Percentiles rank a stretch among this genome's conserved stretches.
phyloP scores from a whole-genome alignment of 495 filamentous ascomycete genomes.

The Neurospora sp. region DNA sequence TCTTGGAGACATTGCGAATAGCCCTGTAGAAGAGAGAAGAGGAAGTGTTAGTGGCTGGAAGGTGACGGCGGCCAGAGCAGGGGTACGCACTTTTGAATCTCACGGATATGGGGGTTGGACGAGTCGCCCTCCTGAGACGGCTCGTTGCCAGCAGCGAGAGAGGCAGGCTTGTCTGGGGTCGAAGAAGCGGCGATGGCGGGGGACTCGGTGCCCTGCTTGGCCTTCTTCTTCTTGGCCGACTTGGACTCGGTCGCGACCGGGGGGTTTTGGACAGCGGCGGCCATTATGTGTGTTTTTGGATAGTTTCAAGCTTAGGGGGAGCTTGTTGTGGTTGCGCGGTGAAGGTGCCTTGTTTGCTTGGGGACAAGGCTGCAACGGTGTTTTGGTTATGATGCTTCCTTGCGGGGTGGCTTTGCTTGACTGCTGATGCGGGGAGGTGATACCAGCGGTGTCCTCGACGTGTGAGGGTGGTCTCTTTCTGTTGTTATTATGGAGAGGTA shows the following conservation, averaged over 20 bases:
- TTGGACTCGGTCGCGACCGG: conserved; percentile 43
- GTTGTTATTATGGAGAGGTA: background rate
- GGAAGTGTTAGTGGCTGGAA: conserved; percentile 8
- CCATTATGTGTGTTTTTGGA: conserved; percentile 27
- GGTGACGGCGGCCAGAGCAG: background rate
- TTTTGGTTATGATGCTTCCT: background rate
- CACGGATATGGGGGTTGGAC: conserved; percentile 70
- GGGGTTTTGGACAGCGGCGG: conserved; percentile 42
- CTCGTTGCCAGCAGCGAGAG: conserved; percentile 25
- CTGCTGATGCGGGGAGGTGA: background rate
- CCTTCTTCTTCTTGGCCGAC: conserved; percentile 66
- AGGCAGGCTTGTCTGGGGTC: conserved; percentile 30
- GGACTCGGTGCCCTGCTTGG: conserved; percentile 43
- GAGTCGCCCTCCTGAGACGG: conserved; percentile 43
- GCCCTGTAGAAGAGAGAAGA: conserved; percentile 41
- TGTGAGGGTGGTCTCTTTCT: background rate
- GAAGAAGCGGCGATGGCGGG: conserved; percentile 32
- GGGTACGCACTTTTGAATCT: conserved; percentile 67
- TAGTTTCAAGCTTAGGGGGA: conserved; percentile 2
- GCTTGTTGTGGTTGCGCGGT: background rate
- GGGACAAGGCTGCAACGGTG: background rate
- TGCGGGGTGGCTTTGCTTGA: background rate
- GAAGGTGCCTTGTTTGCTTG: background rate
- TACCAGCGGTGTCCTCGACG: background rate
- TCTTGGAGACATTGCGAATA: conserved; percentile 80